Evolutionary conservation across 2,329 filamentous ascomycete genomes (phyloP), one percentile per base, ranked within the genome.

Genomic region (Exophiala mesophila): DNA sequence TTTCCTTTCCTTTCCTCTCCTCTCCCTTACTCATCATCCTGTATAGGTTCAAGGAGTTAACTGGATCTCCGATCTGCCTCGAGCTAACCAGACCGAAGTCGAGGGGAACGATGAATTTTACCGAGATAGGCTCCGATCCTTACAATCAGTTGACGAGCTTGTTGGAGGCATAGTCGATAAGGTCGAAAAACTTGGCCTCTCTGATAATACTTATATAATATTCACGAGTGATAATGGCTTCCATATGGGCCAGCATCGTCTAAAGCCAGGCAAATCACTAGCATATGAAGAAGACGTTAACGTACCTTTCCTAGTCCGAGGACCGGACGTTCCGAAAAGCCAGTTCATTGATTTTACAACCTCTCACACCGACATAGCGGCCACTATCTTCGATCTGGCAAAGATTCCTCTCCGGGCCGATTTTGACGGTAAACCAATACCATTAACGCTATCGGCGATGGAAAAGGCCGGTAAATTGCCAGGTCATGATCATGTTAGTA

Each of bases 331-430:
- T 2, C 60, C 69, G 0, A 52, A 59, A 6, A 69, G 69, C 1
- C 51, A 64, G 5, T 62, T 60, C 0, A 60, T 65, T 3, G 59
- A 72, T 20, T 57, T 69, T 4, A 72, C 77, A 2, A 81, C 76
- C 0, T 74, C 77, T 0, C 80, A 84, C 47, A 78, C 78, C 3
- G 80, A 83, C 52, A 61, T 84, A 2, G 77, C 76, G 1, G 78
- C 80, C 0, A 83, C 80, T 0, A 57, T 83, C 6, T 65, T 82
- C 29, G 59, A 36, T 10, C 31, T 53, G 10, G 44, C 44, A 10
- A 38, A 39, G 2, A 34, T 40, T 16, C 35, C 35, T 9, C 53
- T 67, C 2, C 64, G 70, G 0, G 53, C 63, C 0, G 72, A 78
- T 33, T 77, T 81, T 31, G 78, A 82, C 39, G 78, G 77, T 0